A percentile compares a stretch with the other conserved stretches of the same genome.
Evolutionary conservation across 495 filamentous ascomycete genomes (phyloP).

Genomic region (Chaetomium cochliodes): DNA sequence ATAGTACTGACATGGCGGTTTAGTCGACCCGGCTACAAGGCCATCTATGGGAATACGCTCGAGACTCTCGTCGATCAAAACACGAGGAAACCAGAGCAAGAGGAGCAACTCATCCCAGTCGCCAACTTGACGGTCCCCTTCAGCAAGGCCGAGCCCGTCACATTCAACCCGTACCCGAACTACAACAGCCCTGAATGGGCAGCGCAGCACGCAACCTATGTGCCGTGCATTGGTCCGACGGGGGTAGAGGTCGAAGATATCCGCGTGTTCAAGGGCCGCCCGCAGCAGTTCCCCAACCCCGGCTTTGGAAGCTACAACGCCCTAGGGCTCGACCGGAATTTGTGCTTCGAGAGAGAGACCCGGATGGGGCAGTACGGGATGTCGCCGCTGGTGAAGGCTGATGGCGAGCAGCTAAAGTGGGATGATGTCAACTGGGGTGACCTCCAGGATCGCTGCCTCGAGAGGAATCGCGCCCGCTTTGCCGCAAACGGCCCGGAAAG

Average conservation of each 20-base stretch:
- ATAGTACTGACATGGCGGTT: constrained; percentile 15
- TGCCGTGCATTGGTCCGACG: constrained; percentile 40
- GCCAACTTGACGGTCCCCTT: constrained; percentile 37
- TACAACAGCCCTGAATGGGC: constrained; percentile 44
- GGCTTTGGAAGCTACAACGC: constrained; percentile 74
- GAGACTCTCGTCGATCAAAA: constrained; percentile 39
- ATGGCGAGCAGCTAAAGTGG: constrained; percentile 57
- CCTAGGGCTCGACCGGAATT: constrained; percentile 69
- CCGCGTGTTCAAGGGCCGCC: constrained; percentile 57
- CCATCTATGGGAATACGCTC: constrained; percentile 51
- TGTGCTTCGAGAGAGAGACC: constrained; percentile 92
- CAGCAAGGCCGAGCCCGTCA: constrained; percentile 23
- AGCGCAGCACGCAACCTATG: constrained; percentile 31
- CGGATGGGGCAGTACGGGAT: constrained; percentile 80
- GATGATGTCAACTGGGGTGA: constrained; percentile 66
- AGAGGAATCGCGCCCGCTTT: constrained; percentile 63
- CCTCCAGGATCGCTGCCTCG: constrained; percentile 63
- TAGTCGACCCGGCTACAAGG: constrained; percentile 36
- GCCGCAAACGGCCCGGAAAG: constrained; percentile 35
- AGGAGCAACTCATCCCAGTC: constrained; percentile 30
- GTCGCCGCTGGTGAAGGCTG: constrained; percentile 42
- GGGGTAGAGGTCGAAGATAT: constrained; percentile 39
- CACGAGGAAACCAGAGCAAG: constrained; percentile 26
- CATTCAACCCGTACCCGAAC: constrained; percentile 52
- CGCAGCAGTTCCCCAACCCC: constrained; percentile 69